phyloP scores from a whole-genome alignment of 192 early-diverging fungal genomes.

The Linnemannia zychae region DNA sequence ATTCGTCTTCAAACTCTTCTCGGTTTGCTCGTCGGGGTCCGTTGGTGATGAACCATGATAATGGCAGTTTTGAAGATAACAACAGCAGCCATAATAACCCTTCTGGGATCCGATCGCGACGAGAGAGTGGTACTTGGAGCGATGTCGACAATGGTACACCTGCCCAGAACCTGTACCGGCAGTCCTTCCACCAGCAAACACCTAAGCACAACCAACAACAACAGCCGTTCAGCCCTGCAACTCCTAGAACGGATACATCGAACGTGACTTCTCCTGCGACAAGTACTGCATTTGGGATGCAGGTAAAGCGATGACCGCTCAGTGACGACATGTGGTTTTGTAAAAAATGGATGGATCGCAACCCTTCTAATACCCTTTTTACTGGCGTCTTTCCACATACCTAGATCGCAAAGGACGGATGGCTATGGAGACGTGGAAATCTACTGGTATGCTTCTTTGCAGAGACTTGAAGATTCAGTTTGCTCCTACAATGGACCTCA shows the following conservation, averaged over 20 bases:
- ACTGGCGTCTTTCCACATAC: not conserved
- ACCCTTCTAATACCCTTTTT: not conserved
- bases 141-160: slow-evolving; percentile 18
- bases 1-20: slow-evolving; percentile 19
- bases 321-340: not conserved
- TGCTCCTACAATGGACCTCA: not conserved
- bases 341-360: not conserved
- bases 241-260: slow-evolving; percentile 19
- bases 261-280: not conserved
- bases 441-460: slow-evolving; percentile 52
- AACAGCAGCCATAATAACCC: not conserved
- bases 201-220: not conserved
- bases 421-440: slow-evolving; percentile 62
- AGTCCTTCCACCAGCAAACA: not conserved
- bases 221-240: slow-evolving; percentile 22
- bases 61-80: not conserved
- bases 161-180: not conserved
- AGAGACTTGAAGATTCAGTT: not conserved
- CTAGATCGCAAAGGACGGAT: slow-evolving; percentile 67
- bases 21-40: slow-evolving; percentile 46
- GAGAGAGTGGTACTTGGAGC: slow-evolving; percentile 19
- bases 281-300: not conserved
- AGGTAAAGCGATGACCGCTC: not conserved
- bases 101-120: slow-evolving; percentile 11
- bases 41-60: slow-evolving; percentile 26